phyloP scores from a whole-genome alignment of 768 basidiomycete genomes.

The Chiua virens region DNA sequence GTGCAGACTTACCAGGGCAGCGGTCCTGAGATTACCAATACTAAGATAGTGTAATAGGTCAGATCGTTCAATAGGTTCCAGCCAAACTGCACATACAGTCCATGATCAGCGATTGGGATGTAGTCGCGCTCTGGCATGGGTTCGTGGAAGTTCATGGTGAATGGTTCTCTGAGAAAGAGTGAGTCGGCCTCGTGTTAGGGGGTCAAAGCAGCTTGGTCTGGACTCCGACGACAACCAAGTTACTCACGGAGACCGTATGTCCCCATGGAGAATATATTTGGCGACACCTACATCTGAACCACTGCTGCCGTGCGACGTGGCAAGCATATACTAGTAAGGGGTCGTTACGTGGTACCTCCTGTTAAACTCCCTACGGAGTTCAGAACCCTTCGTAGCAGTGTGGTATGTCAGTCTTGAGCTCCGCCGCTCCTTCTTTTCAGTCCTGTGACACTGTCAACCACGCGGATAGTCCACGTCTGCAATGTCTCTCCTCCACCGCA shows the following conservation, averaged over 20 bases:
- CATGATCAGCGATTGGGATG: slow-evolving; percentile 77
- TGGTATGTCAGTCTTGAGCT: too few species aligned
- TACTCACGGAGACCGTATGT: neutral
- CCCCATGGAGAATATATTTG: neutral
- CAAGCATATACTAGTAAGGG: neutral
- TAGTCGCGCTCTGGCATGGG: slow-evolving; percentile 63
- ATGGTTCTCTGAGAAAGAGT: neutral
- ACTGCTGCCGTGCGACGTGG: too few species aligned
- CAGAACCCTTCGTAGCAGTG: too few species aligned
- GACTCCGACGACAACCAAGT: neutral
- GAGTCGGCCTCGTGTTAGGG: neutral
- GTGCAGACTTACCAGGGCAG: slow-evolving; percentile 55
- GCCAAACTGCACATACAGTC: slow-evolving; percentile 49
- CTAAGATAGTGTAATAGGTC: slow-evolving; percentile 35
- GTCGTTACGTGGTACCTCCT: neutral
- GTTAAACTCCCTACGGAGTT: neutral
- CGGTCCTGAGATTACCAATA: slow-evolving; percentile 82
- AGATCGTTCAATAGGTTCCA: slow-evolving; percentile 4
- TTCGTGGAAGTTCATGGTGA: slow-evolving; percentile 48
- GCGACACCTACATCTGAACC: neutral
- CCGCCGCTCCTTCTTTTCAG: too few species aligned
- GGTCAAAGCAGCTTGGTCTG: slow-evolving; percentile 9
- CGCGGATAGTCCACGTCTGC: too few species aligned
- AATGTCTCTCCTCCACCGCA: too few species aligned
- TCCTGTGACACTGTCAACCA: too few species aligned